phyloP scores from a whole-genome alignment of 352 stramenopile genomes.

The Plasmopara viticola region DNA sequence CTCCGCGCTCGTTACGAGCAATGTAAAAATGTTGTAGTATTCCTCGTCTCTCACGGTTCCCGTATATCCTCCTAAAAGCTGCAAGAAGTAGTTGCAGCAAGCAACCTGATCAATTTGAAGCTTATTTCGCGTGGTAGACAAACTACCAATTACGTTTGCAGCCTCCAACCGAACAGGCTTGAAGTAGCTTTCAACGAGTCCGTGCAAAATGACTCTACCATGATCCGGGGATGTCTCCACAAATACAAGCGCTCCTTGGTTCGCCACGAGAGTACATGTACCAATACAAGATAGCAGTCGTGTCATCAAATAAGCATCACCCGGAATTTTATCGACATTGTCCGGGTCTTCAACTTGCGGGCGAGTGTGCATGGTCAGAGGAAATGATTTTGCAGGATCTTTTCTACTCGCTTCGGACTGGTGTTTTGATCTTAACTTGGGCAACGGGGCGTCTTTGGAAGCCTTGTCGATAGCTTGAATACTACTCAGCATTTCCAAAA shows the following conservation, averaged over 20 bases:
- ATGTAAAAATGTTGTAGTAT: slow-evolving; percentile 58
- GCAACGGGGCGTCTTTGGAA: slow-evolving; percentile 4
- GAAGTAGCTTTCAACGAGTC: slow-evolving; percentile 39
- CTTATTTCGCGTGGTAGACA: slow-evolving; percentile 42
- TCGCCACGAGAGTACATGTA: slow-evolving; percentile 27
- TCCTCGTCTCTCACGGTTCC: slow-evolving; percentile 38
- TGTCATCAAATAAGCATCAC: slow-evolving; percentile 53
- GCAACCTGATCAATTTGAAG: slow-evolving; percentile 35
- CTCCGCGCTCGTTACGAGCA: slow-evolving; percentile 45
- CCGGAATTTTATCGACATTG: slow-evolving; percentile 40
- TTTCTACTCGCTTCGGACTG: slow-evolving; percentile 4
- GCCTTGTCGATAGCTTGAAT: slow-evolving; percentile 25
- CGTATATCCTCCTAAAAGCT: slow-evolving; percentile 42
- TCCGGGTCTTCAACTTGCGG: slow-evolving; percentile 40
- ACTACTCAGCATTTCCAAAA: slow-evolving; percentile 35
- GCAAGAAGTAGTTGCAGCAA: slow-evolving; percentile 45
- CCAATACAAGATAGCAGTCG: slow-evolving; percentile 45
- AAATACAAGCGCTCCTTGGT: slow-evolving; percentile 26
- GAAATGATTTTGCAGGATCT: slow-evolving; percentile 13
- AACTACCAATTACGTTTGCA: slow-evolving; percentile 34
- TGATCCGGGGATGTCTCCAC: slow-evolving; percentile 34
- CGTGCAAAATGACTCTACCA: slow-evolving; percentile 37
- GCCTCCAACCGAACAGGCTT: slow-evolving; percentile 44
- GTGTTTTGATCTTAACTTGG: neutral
- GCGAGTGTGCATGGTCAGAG: slow-evolving; percentile 28